These are phyloP conservation scores for Pichia sporocuriosa DNA, from an alignment of 805 yeast species.

Conservation along the genomic window DNA sequence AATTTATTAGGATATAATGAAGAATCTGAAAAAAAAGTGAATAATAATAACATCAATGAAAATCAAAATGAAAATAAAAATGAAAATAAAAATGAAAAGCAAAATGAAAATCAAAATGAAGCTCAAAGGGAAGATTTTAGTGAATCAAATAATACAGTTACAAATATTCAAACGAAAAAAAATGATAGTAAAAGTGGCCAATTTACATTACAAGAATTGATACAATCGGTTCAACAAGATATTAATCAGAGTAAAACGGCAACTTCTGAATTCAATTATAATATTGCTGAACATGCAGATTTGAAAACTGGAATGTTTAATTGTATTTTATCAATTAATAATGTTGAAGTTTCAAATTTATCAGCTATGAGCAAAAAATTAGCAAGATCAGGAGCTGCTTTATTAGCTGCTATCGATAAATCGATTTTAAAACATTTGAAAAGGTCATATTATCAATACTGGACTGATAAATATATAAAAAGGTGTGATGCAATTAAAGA, in stretches of 20 bases:
- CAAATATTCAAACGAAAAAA: too few species aligned
- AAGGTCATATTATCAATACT: constrained; percentile 3
- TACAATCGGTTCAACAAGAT: constrained; percentile 10
- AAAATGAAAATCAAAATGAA: background rate
- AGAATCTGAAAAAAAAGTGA: background rate
- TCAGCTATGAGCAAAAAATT: constrained; percentile 11
- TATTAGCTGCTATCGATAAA: constrained; percentile 5
- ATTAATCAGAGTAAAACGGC: constrained; percentile 6
- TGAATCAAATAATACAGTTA: background rate
- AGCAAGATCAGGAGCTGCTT: constrained; percentile 12
- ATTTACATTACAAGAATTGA: background rate
- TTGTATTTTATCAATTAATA: constrained; percentile 4
- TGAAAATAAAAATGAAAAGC: background rate
- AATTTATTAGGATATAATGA: constrained; percentile 2
- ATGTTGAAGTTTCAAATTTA: background rate
- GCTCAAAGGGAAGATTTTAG: background rate
- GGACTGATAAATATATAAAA: constrained; percentile 5
- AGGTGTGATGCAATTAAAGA: background rate
- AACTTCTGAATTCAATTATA: background rate
- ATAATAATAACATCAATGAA: background rate
- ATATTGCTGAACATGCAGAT: constrained; percentile 1
- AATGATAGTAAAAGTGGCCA: too few species aligned
- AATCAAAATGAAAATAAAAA: background rate
- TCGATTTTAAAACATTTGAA: constrained; percentile 1
- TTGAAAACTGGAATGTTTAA: constrained; percentile 2